phyloP scores from a whole-genome alignment of 306 rosid genomes.

The Rosa rugosa region DNA sequence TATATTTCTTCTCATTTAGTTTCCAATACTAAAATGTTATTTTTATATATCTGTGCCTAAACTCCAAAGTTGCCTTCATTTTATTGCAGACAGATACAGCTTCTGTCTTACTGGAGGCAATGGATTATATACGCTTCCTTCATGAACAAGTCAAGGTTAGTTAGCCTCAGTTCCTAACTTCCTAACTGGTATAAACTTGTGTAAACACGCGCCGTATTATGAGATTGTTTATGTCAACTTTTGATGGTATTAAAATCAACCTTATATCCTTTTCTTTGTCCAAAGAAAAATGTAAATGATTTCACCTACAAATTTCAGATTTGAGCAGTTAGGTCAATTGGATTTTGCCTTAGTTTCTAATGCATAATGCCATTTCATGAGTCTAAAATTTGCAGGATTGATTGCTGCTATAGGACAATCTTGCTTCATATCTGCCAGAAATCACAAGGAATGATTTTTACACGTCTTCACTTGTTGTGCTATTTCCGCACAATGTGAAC shows the following conservation, averaged over 20 bases:
- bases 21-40: conserved; percentile 4
- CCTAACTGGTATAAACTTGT: conserved; percentile 1
- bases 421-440: neutral
- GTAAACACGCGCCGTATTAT: neutral
- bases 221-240: neutral
- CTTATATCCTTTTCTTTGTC: neutral
- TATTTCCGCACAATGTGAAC: neutral
- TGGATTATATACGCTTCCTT: conserved; percentile 90
- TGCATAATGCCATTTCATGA: neutral
- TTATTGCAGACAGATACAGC: conserved; percentile 94
- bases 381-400: neutral
- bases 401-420: neutral
- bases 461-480: neutral
- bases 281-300: neutral
- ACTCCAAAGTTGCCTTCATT: conserved; percentile 24
- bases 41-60: neutral
- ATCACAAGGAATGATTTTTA: neutral
- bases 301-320: neutral
- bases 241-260: conserved; percentile 1
- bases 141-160: conserved; percentile 92
- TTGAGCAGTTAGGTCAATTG: neutral
- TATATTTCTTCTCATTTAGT: neutral
- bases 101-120: conserved; percentile 88
- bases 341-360: neutral
- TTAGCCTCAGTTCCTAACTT: neutral